Base-by-base conservation (phyloP, 164 flowering plant genomes). In the Umbellularia californica region DNA sequence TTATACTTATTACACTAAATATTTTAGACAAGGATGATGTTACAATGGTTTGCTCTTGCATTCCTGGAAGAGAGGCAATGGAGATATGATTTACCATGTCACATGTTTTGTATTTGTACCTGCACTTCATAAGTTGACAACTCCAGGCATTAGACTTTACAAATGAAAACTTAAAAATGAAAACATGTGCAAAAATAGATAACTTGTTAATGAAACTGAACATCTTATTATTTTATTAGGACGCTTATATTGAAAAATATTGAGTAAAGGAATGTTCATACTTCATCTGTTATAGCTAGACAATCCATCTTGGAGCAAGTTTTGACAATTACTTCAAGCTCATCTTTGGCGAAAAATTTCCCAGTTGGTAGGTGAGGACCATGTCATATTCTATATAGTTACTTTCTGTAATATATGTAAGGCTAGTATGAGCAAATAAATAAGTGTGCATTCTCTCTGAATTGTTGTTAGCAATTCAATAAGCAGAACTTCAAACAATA, bases 281-380 rank as follows among this genome's bases (percentile, higher is more conserved):
- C 96, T 81, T 92, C 97, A 83, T 93, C 98, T 70, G 97, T 90
- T 74, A 93, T 88, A 73, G 91, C 98, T 60, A 93, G 77, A 79
- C 87, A 85, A 83, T 93, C 89, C 84, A 74, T 78, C 70, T 78
- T 75, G 73, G 78, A 28, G 87, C 94, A 90, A 80, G 81, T 89
- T 77, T 69, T 86, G 75, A 94, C 95, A 79, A 93, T 89, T 55
- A 72, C 81, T 75, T 88, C 89, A 67, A 93, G 92, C 86, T 93
- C 98, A 72, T 81, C 83, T 79, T 69, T 78, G 10, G 84, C 71
- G 76, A 91, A 93, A 76, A 91, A 90, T 84, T 91, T 93, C 64
- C 98, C 97, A n/a, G 98, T 93, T 74, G 98, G 96, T 77, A 91
- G 91, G 72, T 93, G 96, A 79, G 96, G 98, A 79, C 95, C 90